These are phyloP conservation scores for Didymella pomorum DNA, from an alignment of 2,329 filamentous ascomycete species.

Conservation along the genomic window DNA sequence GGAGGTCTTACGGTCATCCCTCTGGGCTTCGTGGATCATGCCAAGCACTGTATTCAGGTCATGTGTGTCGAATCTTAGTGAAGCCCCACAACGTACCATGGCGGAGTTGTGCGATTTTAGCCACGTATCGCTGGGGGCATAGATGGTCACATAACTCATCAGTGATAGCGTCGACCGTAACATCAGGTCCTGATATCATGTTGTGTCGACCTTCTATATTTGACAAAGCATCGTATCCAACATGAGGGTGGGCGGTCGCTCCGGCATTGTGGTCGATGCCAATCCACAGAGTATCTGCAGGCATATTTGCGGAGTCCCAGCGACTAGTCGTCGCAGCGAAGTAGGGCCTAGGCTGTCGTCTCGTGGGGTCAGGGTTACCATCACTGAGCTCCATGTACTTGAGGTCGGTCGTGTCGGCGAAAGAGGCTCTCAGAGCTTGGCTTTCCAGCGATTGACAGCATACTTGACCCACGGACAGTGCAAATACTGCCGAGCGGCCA, in stretches of 20 bases:
- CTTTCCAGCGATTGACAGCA: no score
- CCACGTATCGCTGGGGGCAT: not conserved
- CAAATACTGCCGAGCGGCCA: no score
- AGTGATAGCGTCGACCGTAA: not conserved
- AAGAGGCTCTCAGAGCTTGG: no score
- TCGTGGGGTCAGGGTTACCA: not conserved
- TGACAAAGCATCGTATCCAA: not conserved
- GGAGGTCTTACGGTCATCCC: no score
- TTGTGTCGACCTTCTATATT: not conserved
- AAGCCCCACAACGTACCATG: no score
- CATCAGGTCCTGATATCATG: not conserved
- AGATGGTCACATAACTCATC: not conserved
- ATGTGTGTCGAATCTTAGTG: no score
- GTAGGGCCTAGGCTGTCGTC: not conserved
- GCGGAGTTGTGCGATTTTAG: no score
- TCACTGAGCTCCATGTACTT: not conserved
- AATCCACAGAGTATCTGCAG: not conserved
- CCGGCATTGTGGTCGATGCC: not conserved
- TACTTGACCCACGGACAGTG: no score
- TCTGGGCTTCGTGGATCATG: no score
- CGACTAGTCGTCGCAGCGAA: not conserved
- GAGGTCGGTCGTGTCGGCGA: no score
- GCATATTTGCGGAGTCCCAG: not conserved
- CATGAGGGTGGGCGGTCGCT: not conserved
- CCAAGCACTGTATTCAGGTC: no score